phyloP scores from a whole-genome alignment of 2,329 filamentous ascomycete genomes.

The Fusarium equiseti region DNA sequence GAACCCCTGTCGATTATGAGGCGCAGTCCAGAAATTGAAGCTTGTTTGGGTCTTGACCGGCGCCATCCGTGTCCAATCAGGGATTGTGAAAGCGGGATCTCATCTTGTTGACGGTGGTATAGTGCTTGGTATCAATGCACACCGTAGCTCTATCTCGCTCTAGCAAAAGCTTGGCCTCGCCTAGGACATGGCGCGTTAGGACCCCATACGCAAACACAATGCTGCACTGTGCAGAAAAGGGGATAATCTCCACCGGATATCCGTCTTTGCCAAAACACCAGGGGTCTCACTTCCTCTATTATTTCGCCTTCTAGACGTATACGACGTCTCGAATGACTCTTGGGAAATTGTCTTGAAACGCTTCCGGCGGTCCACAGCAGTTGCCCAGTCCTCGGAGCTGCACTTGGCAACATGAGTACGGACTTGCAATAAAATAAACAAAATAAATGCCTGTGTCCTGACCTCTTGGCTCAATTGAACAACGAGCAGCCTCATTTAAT shows the following conservation, averaged over 20 bases:
- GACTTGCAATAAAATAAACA: slow-evolving; percentile 11
- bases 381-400: slow-evolving; percentile 4
- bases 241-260: slow-evolving; percentile 47
- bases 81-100: slow-evolving; percentile 26
- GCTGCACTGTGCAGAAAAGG: slow-evolving; percentile 45
- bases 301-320: slow-evolving; percentile 32
- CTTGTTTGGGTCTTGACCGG: slow-evolving; percentile 41
- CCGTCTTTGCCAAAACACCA: slow-evolving; percentile 34
- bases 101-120: slow-evolving; percentile 48
- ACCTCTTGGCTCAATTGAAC: slow-evolving; percentile 18
- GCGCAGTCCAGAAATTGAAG: slow-evolving; percentile 46
- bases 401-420: slow-evolving; percentile 25
- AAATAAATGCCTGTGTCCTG: slow-evolving; percentile 16
- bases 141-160: slow-evolving; percentile 26
- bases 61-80: slow-evolving; percentile 40
- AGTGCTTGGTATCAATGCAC: slow-evolving; percentile 36
- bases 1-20: slow-evolving; percentile 33
- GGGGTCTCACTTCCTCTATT: slow-evolving; percentile 32
- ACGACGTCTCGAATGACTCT: slow-evolving; percentile 31
- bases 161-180: slow-evolving; percentile 26
- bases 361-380: slow-evolving; percentile 17
- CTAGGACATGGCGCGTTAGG: slow-evolving; percentile 19
- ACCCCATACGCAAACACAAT: not conserved
- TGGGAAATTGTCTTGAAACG: slow-evolving; percentile 41
- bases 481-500: slow-evolving; percentile 4